Evolutionary conservation across 108 stramenopile species (phyloP).

Genomic region (Nitzschia palea): DNA sequence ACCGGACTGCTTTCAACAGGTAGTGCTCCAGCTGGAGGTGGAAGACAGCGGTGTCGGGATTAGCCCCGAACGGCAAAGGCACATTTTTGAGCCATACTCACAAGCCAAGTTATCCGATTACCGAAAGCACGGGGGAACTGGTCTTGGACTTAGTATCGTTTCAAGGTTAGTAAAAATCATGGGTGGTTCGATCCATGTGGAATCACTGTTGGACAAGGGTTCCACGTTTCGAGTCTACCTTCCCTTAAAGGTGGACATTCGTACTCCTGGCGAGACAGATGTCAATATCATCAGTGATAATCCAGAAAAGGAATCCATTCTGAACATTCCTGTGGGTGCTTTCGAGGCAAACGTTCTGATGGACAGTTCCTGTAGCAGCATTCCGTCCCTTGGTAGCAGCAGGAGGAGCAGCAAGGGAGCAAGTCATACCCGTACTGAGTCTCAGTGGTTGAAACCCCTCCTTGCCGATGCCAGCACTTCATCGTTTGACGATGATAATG

Average conservation of each 20-base stretch:
- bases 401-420: neutral
- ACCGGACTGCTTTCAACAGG: neutral
- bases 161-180: conserved; percentile 21
- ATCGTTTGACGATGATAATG: no score
- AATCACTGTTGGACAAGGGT: conserved; percentile 2
- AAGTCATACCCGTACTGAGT: no score
- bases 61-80: conserved; percentile 10
- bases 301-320: no score
- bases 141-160: conserved; percentile 38
- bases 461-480: no score
- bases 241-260: conserved; percentile 8
- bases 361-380: no score
- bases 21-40: conserved; percentile 2
- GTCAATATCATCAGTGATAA: no score
- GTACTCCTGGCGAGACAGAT: no score
- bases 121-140: conserved; percentile 38
- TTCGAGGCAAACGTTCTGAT: no score
- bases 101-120: conserved; percentile 35
- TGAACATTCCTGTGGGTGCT: no score
- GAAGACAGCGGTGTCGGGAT: conserved; percentile 47
- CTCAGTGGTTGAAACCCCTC: no score
- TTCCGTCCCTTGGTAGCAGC: neutral
- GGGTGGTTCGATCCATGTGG: conserved; percentile 27
- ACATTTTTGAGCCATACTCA: conserved; percentile 37
- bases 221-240: conserved; percentile 18